These are phyloP conservation scores for Sicyos edulis DNA, from an alignment of 306 rosid species.

Conservation along the genomic window DNA sequence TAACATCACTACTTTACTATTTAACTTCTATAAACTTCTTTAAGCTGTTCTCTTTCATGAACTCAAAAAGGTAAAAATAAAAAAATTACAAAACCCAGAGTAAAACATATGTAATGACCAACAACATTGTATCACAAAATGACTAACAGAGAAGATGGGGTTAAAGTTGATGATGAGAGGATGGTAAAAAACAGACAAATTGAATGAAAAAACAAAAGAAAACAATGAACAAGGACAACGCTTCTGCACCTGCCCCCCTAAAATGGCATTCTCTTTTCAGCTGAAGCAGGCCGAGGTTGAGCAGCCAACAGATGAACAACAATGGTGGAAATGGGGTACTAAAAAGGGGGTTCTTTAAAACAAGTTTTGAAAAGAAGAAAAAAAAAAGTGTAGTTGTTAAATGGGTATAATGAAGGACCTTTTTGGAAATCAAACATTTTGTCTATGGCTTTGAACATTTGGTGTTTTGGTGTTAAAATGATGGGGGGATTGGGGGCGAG, in stretches of 20 bases:
- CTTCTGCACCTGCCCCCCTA: conserved; percentile 87
- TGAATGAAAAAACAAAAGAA: not conserved
- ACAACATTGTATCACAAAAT: too few relatives aligned
- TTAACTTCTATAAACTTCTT: conserved; percentile 12
- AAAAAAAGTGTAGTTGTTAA: conserved; percentile 64
- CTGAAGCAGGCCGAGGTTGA: conserved; percentile 98
- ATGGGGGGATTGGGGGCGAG: conserved; percentile 13
- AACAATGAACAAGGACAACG: conserved; percentile 39
- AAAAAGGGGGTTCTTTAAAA: conserved; percentile 7
- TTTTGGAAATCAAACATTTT: conserved; percentile 5
- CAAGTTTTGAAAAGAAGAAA: conserved; percentile 39
- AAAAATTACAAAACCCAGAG: conserved; percentile 1
- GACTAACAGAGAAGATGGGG: not conserved
- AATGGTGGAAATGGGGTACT: conserved; percentile 23
- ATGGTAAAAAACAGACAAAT: not conserved
- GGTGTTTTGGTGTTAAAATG: conserved; percentile 22
- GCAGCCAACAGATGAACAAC: conserved; percentile 37
- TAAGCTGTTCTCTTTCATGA: conserved; percentile 14
- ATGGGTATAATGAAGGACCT: conserved; percentile 21
- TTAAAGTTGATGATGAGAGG: not conserved
- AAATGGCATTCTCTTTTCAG: conserved; percentile 39
- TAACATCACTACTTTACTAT: conserved; percentile 41
- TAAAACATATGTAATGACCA: conserved; percentile 12
- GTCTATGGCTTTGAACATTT: not conserved
- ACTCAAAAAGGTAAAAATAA: not conserved